Base-by-base conservation (phyloP, 768 basidiomycete genomes). In the Boletus reticuloceps region DNA sequence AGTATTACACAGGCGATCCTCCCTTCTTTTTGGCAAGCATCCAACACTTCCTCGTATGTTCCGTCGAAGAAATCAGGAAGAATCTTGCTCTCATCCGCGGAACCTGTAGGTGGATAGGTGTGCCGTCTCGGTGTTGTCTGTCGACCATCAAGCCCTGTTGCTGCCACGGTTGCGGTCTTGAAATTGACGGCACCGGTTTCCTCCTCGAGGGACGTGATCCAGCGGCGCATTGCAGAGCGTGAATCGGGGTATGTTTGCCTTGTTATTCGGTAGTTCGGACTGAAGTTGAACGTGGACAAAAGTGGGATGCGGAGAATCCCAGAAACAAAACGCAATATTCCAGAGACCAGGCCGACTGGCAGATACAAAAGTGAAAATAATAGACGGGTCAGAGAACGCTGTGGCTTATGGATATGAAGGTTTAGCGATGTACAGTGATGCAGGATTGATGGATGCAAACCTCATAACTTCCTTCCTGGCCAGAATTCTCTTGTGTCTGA, bases 1-100 rank as follows among this genome's bases (percentile, higher is more conserved):
- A 98, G 75, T 5, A 98, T 72, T 3, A 94, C 81, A 63, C 93
- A 91, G 0, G 86, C 86, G 49, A 97, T 78, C 67, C 82, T 83
- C 20, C 77, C 73, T 42, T 95, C 89, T 47, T 77, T 81, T 66
- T 92, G 83, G 56, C 91, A 89, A 38, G 70, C 65, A 50, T 82
- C 78, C 58, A 96, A 71, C 39, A 87, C 88, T 5, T 86, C 81
- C 58, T 98, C 93, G 67, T 98, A 98, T 17, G 82, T 79, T 2
- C 89, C 89, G 5, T 86, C 69, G 47, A 78, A 84, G 72, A 97
- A 96, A 54, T 93, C 90, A 0, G 94, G 94, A 2, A 96, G 72
- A 13, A 84, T 64, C 60, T 79, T 83, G 50, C 63, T 62, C 31
- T 75, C 76, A 19, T 77, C 75, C 37, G 55, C 36, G n/a, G 58